Evolutionary conservation across 139 green algal species (phyloP).

Genomic region (Pseudopediastrum boryanum): DNA sequence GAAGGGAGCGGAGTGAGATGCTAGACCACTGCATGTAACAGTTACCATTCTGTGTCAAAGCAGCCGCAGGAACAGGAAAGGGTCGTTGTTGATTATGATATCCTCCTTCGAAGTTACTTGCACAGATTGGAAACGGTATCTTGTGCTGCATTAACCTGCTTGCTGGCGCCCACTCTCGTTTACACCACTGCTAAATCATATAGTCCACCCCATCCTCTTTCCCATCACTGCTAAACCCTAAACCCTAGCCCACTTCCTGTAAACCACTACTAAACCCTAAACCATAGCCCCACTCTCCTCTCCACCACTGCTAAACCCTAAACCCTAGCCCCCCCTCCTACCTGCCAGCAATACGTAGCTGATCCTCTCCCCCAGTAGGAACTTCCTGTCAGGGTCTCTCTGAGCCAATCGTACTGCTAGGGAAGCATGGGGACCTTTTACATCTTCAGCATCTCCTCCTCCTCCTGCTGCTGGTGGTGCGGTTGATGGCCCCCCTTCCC

Average conservation of each 20-base stretch:
- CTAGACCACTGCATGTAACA: no score
- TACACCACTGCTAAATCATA: background rate
- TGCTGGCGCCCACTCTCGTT: no score
- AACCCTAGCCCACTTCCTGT: no score
- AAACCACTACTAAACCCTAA: background rate
- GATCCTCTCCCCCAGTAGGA: slow-evolving; percentile 81
- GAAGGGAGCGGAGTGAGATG: no score
- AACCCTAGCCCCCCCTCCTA: background rate
- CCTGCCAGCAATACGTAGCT: slow-evolving; percentile 79
- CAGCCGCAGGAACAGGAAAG: no score
- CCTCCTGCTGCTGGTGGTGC: background rate
- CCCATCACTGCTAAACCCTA: no score
- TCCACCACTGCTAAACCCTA: no score
- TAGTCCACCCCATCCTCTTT: no score
- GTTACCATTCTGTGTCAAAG: no score
- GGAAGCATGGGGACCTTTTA: slow-evolving; percentile 66
- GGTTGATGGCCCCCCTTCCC: background rate
- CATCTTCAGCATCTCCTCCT: slow-evolving; percentile 48
- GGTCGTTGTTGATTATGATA: background rate
- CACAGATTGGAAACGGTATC: background rate
- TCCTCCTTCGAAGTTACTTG: background rate
- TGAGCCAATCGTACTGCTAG: slow-evolving; percentile 66
- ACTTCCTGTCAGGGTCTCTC: slow-evolving; percentile 66
- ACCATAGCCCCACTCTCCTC: background rate
- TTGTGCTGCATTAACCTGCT: background rate